phyloP scores from a whole-genome alignment of 1,284 basidiomycete species.

The Irpex lacteus region DNA sequence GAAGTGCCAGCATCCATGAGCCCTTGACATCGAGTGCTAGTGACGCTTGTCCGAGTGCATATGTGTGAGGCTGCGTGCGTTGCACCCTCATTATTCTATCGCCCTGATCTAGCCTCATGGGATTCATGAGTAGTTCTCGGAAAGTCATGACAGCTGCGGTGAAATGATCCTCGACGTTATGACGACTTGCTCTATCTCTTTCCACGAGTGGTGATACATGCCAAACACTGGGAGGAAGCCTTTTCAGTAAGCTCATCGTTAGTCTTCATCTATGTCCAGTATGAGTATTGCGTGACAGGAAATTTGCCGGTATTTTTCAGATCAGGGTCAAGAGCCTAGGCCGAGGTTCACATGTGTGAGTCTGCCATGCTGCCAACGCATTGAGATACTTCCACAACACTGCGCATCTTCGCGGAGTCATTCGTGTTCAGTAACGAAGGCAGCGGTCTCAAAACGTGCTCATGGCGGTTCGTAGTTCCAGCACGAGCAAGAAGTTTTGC shows the following conservation, averaged over 20 bases:
- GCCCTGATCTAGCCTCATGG: too few relatives aligned
- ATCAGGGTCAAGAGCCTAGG: background rate
- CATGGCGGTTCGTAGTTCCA: background rate
- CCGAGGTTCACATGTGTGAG: background rate
- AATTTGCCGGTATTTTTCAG: background rate
- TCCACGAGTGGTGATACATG: too few relatives aligned
- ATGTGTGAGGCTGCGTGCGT: too few relatives aligned
- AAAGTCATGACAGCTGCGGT: too few relatives aligned
- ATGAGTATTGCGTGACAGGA: background rate
- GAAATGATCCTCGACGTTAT: too few relatives aligned
- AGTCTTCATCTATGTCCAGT: too few relatives aligned
- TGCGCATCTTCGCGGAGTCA: background rate
- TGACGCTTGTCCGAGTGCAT: background rate
- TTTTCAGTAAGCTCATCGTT: too few relatives aligned
- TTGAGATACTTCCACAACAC: background rate
- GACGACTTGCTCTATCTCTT: too few relatives aligned
- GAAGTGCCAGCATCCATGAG: background rate
- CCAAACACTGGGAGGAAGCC: too few relatives aligned
- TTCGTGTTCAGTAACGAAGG: background rate
- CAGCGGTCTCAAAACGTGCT: background rate
- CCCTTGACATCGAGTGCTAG: background rate
- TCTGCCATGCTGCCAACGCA: background rate
- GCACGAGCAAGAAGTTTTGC: too few relatives aligned
- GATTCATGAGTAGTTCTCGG: too few relatives aligned
- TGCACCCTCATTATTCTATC: background rate